Evolutionary conservation across 768 basidiomycete species (phyloP).

Genomic region (Sporobolomyces phaffii): DNA sequence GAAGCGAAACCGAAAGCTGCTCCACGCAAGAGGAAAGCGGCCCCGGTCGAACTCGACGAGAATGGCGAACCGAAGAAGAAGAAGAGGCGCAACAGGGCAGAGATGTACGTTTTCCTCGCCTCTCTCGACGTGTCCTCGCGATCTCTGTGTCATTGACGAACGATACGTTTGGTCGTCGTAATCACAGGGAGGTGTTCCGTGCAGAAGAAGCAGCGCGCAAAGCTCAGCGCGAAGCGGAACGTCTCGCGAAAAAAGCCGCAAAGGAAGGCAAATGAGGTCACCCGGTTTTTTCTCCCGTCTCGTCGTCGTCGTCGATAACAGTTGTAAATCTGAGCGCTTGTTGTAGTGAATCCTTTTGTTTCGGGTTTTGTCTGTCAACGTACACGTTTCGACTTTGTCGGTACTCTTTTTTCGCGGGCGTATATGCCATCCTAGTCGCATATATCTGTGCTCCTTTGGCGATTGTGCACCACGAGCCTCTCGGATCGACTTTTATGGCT

Average conservation of each 20-base stretch:
- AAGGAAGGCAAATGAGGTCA: neutral
- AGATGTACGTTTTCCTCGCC: no score
- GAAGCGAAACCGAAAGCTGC: constrained; percentile 25
- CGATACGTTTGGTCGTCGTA: neutral
- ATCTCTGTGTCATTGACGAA: no score
- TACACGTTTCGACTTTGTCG: no score
- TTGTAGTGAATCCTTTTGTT: neutral
- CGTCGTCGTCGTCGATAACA: neutral
- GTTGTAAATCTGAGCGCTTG: neutral
- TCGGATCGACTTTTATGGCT: no score
- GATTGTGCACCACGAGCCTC: no score
- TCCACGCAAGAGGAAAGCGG: constrained; percentile 31
- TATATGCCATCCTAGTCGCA: no score
- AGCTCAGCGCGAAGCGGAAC: constrained; percentile 1
- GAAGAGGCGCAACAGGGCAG: constrained; percentile 28
- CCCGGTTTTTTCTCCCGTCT: neutral
- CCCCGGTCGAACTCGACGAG: constrained; percentile 32
- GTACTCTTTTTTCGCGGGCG: no score
- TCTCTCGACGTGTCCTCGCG: no score
- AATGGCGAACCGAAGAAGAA: constrained; percentile 26
- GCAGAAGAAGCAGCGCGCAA: constrained; percentile 25
- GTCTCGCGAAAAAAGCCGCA: constrained; percentile 23
- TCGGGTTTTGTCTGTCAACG: no score
- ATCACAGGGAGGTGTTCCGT: constrained; percentile 22
- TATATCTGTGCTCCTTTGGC: no score